These are phyloP conservation scores for Ampelomyces quisqualis DNA, from an alignment of 2,329 filamentous ascomycete genomes.

Conservation along the genomic window DNA sequence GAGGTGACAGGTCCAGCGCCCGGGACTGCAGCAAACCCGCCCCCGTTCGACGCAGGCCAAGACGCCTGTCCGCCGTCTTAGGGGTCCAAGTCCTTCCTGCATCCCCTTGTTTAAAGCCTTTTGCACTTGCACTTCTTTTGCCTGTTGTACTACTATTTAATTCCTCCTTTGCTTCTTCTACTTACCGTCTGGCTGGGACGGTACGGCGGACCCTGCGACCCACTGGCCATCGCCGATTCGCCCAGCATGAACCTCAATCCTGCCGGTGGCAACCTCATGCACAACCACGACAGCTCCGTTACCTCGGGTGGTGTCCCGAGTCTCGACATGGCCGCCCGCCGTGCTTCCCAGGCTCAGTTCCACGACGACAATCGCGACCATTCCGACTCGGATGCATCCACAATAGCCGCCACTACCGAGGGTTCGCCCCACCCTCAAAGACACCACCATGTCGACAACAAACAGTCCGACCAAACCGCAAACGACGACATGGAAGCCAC, in stretches of 20 bases:
- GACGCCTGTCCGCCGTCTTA: conserved; percentile 13
- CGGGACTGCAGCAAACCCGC: conserved; percentile 27
- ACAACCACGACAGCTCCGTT: conserved; percentile 47
- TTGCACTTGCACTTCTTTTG: conserved; percentile 3
- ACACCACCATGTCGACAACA: conserved; percentile 17
- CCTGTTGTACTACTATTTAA: conserved; percentile 18
- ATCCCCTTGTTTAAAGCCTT: conserved; percentile 8
- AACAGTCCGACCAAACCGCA: conserved; percentile 24
- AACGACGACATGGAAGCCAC: conserved; percentile 22
- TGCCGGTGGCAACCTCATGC: conserved; percentile 46
- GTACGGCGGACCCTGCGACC: conserved; percentile 5
- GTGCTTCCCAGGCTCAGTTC: conserved; percentile 15
- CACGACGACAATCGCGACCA: conserved; percentile 12
- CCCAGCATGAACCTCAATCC: conserved; percentile 47
- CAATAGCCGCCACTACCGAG: conserved; percentile 32
- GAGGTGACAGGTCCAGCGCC: conserved; percentile 12
- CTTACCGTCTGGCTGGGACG: not conserved
- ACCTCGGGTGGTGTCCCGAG: conserved; percentile 40
- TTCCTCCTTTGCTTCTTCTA: conserved; percentile 9
- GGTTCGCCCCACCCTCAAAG: conserved; percentile 25
- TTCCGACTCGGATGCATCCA: conserved; percentile 37
- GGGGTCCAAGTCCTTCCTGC: conserved; percentile 16
- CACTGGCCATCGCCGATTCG: conserved; percentile 13
- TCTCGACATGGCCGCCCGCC: conserved; percentile 30
- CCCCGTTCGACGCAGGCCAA: conserved; percentile 26